These are phyloP conservation scores for Monascus ruber DNA, from an alignment of 2,329 filamentous ascomycete species.

Conservation along the genomic window DNA sequence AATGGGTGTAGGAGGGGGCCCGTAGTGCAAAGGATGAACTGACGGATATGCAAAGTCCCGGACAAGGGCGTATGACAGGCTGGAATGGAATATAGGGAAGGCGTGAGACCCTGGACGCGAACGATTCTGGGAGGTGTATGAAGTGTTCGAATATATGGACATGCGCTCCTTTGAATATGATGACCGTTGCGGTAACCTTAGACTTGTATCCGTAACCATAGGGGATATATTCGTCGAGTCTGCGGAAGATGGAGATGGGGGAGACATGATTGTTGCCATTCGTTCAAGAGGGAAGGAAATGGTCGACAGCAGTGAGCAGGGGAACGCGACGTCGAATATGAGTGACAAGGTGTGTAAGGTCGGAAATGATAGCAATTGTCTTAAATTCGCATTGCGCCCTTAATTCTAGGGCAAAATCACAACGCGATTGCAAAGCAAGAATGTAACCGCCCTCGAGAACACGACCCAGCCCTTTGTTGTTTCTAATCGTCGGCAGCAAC, in stretches of 20 bases:
- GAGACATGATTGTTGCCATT: constrained; percentile 25
- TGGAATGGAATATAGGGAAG: constrained; percentile 76
- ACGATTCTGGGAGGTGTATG: constrained; percentile 43
- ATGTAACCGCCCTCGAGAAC: no score
- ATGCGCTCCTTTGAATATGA: constrained; percentile 71
- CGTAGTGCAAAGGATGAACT: constrained; percentile 82
- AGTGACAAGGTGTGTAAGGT: no score
- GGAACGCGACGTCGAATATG: background rate
- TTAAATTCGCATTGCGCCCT: no score
- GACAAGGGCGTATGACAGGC: constrained; percentile 75
- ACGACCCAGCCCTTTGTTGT: no score
- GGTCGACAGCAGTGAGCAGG: background rate
- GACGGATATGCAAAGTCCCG: constrained; percentile 89
- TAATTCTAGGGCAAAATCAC: no score
- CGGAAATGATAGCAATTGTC: no score
- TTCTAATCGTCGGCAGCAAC: no score
- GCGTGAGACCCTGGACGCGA: constrained; percentile 73
- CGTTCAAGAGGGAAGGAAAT: background rate
- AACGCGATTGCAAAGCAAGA: no score
- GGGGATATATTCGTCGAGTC: constrained; percentile 31
- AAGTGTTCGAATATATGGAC: constrained; percentile 70
- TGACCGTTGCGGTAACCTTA: constrained; percentile 54
- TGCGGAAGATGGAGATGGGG: constrained; percentile 19
- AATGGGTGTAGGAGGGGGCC: constrained; percentile 66
- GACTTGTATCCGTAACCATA: constrained; percentile 39